Evolutionary conservation across 164 flowering plant species (phyloP).

Genomic region (Aristolochia contorta): DNA sequence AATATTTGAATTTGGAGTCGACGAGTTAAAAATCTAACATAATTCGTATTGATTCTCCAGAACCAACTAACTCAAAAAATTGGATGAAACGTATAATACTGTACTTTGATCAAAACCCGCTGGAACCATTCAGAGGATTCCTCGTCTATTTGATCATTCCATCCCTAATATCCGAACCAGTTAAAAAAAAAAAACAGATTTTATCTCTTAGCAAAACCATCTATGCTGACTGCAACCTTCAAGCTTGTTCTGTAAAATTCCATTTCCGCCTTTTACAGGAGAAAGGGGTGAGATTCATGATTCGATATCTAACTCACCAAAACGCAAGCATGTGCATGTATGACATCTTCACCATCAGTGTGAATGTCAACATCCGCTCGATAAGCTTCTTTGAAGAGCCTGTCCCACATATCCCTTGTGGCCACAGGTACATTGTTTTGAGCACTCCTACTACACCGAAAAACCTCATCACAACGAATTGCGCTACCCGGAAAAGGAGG

Average conservation of each 20-base stretch:
- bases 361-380: conserved; percentile 57
- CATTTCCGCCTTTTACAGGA: neutral
- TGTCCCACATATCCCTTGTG: conserved; percentile 47
- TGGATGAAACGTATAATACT: no score
- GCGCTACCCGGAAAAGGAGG: neutral
- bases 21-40: no score
- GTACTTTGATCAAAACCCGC: no score
- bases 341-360: conserved; percentile 40
- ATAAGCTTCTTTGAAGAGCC: conserved; percentile 64
- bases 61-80: no score
- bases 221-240: neutral
- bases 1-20: no score
- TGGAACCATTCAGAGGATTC: no score
- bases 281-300: neutral
- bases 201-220: no score
- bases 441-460: no score
- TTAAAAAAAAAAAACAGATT: neutral
- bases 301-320: conserved; percentile 41
- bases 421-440: conserved; percentile 13
- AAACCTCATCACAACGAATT: neutral
- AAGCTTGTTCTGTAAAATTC: neutral
- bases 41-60: no score
- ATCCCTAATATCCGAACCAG: no score
- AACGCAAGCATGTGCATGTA: conserved; percentile 62
- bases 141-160: no score